These are phyloP conservation scores for carrot (Daucus carota) DNA, from an alignment of 129 eudicot species.

Conservation along the genomic window DNA sequence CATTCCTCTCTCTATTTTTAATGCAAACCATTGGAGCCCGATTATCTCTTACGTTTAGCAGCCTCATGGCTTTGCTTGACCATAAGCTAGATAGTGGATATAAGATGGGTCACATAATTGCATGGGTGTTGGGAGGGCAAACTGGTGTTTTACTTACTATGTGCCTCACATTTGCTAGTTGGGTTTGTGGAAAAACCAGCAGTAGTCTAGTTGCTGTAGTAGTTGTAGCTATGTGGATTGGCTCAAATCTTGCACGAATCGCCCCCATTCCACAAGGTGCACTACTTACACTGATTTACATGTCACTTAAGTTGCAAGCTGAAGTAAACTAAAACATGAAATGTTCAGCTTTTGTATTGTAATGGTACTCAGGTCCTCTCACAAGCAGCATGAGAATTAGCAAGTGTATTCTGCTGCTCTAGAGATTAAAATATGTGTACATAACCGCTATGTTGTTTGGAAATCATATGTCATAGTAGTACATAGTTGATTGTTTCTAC, in stretches of 20 bases:
- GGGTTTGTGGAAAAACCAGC: slow-evolving; percentile 91
- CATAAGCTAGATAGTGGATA: slow-evolving; percentile 64
- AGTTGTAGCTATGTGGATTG: slow-evolving; percentile 73
- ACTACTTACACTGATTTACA: slow-evolving; percentile 74
- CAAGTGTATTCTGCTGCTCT: background rate
- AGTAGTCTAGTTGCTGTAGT: slow-evolving; percentile 61
- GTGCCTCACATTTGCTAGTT: slow-evolving; percentile 78
- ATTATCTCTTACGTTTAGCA: slow-evolving; percentile 66
- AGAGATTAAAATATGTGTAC: background rate
- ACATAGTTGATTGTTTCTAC: background rate
- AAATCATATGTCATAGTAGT: background rate
- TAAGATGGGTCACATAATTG: slow-evolving; percentile 53
- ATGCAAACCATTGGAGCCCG: slow-evolving; percentile 68
- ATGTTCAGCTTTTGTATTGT: slow-evolving; percentile 4
- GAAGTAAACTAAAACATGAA: slow-evolving; percentile 35
- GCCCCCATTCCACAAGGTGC: slow-evolving; percentile 93
- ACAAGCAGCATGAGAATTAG: background rate
- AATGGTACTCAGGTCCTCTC: background rate
- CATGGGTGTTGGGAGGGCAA: slow-evolving; percentile 77
- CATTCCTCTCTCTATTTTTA: slow-evolving; percentile 64
- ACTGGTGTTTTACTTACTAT: slow-evolving; percentile 63
- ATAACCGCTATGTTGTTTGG: background rate
- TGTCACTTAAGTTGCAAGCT: slow-evolving; percentile 73
- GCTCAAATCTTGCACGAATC: slow-evolving; percentile 56
- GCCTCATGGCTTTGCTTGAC: slow-evolving; percentile 70